Evolutionary conservation across 1,284 basidiomycete species (phyloP), one percentile per base, ranked within the genome.

Genomic region (Wallemia hederae): DNA sequence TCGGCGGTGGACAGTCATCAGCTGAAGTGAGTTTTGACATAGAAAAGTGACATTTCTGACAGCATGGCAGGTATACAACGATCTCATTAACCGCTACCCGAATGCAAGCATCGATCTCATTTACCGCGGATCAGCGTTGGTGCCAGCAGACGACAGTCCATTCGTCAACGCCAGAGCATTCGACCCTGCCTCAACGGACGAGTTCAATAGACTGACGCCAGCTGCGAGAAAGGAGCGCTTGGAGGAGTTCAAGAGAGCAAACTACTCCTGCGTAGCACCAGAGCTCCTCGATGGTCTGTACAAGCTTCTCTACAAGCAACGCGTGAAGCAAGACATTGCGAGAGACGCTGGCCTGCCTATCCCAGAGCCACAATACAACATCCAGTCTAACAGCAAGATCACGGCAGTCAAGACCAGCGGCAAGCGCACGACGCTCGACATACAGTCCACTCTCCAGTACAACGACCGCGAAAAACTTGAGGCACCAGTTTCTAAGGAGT

Each of bases 191-290:
- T 67, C 76, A 75, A 66, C 65, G 72, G 70, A 61, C 29, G 61
- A 55, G 1, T 61, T 60, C 39, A 60, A 59, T 55, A 31, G 26
- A 2, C 59, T 60, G 39, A 60, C 39, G 5, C 55, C 34, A 1
- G 61, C 61, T 61, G 58, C 61, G 57, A 60, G 39, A 73, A 73
- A 27, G 70, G 74, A 63, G 64, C 67, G 55, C 66, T 72, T 74
- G 1, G 66, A 68, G 27, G 78, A 79, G 62, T 77, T 78, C 62
- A 72, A 72, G 62, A 67, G 69, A 34, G 78, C 78, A 11, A 79
- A 80, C 66, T 79, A 80, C 65, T 74, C 76, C 15, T 76, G 78
- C 27, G 75, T 79, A 19, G 79, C 77, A 63, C 74, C 75, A 55
- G 66, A 70, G 27, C 75, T 74, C 19, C 68, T 76, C 26, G 72